These are phyloP conservation scores for Aspergillus quadrilineatus DNA, from an alignment of 2,329 filamentous ascomycete species.

Conservation along the genomic window DNA sequence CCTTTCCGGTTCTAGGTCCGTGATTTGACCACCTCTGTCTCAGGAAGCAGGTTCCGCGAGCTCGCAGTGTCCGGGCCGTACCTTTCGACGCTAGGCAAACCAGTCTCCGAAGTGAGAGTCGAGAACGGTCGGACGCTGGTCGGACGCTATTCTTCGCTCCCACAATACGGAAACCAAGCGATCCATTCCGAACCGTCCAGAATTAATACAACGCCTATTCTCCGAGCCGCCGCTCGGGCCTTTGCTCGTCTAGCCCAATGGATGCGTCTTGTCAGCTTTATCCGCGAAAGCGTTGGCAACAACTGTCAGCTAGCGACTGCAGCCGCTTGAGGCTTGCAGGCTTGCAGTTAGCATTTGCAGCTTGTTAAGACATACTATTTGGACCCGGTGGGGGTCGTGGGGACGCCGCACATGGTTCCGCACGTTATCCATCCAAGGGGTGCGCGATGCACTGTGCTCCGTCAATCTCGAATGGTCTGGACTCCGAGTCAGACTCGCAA, in stretches of 20 bases:
- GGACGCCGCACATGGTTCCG: background rate
- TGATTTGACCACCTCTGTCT: background rate
- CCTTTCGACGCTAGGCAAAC: background rate
- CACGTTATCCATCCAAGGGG: background rate
- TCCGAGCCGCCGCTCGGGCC: background rate
- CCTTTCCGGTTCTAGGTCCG: background rate
- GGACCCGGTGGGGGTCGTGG: background rate
- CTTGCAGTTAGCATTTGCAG: background rate
- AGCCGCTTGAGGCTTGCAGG: background rate
- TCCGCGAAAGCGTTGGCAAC: background rate
- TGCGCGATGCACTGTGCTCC: background rate
- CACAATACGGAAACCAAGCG: background rate
- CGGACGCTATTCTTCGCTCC: background rate
- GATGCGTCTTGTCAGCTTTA: background rate
- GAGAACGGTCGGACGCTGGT: background rate
- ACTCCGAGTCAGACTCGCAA: background rate
- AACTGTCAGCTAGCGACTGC: background rate
- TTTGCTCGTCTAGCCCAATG: background rate
- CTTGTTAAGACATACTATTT: background rate
- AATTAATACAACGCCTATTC: background rate
- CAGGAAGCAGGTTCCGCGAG: background rate
- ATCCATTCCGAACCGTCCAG: background rate
- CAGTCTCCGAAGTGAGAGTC: background rate
- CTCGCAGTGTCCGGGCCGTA: background rate
- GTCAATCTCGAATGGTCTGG: background rate